phyloP scores from a whole-genome alignment of 331 rosid species.

The Acacia pycnantha region DNA sequence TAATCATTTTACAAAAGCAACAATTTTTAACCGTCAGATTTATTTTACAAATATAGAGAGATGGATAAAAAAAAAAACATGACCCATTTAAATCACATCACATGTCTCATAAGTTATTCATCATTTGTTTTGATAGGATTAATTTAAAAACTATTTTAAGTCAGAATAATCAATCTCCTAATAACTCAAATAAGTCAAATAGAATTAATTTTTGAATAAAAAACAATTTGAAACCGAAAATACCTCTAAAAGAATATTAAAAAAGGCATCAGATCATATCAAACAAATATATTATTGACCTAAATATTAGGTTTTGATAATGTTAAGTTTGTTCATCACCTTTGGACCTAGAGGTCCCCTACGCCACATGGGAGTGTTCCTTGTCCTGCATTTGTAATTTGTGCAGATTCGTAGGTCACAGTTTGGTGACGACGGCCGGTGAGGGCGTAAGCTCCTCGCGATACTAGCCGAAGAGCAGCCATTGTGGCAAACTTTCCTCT shows the following conservation, averaged over 20 bases:
- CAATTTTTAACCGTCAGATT: background rate
- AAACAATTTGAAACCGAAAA: background rate
- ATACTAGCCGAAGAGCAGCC: background rate
- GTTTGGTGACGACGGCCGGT: background rate
- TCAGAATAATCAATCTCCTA: background rate
- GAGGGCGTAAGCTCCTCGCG: background rate
- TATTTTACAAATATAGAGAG: background rate
- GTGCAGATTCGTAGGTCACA: background rate
- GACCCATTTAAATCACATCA: background rate
- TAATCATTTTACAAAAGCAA: background rate
- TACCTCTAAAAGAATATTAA: background rate
- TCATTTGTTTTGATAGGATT: background rate
- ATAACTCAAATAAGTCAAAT: background rate
- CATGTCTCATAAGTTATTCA: too few relatives aligned
- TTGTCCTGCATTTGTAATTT: slow-evolving; percentile 26
- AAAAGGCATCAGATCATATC: background rate
- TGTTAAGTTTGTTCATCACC: background rate
- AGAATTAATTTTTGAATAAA: background rate
- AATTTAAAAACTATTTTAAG: background rate
- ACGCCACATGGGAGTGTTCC: slow-evolving; percentile 36
- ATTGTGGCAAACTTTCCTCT: background rate
- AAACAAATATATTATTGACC: background rate
- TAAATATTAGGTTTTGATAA: background rate
- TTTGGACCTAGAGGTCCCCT: slow-evolving; percentile 36
- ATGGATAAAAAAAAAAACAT: background rate